phyloP scores from a whole-genome alignment of 768 basidiomycete genomes.

The Favolaschia claudopus region DNA sequence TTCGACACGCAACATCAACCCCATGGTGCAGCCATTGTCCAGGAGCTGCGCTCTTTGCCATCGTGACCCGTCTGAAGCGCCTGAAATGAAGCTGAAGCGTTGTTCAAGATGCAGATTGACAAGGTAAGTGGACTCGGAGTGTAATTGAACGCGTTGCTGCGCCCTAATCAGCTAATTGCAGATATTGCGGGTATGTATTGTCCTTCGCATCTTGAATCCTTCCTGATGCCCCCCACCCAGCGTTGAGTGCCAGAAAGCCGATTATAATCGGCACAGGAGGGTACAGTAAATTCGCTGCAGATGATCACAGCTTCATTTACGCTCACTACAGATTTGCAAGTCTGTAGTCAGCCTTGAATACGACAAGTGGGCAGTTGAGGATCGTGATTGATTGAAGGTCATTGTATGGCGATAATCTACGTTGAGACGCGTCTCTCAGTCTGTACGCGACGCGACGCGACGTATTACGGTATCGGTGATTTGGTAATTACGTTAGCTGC shows the following conservation, averaged over 20 bases:
- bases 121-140: background rate
- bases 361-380: slow-evolving; percentile 3
- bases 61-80: slow-evolving; percentile 3
- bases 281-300: background rate
- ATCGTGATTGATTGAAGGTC: slow-evolving; percentile 5
- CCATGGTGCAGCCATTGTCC: slow-evolving; percentile 2
- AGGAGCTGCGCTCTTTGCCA: slow-evolving; percentile 14
- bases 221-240: background rate
- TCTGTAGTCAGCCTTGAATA: background rate
- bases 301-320: background rate
- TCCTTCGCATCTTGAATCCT: background rate
- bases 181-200: slow-evolving; percentile 16
- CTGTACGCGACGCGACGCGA: background rate
- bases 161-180: background rate
- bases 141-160: background rate
- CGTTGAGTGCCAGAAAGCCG: slow-evolving; percentile 3
- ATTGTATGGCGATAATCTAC: background rate
- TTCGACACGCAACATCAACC: slow-evolving; percentile 6
- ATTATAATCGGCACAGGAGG: slow-evolving; percentile 10
- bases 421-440: no score
- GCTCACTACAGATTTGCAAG: slow-evolving; percentile 7
- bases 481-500: no score
- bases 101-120: slow-evolving; percentile 11
- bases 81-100: slow-evolving; percentile 12
- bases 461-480: background rate